Evolutionary conservation across 176 grass and related monocot species (phyloP).

Genomic region (Saccharum spontaneum): DNA sequence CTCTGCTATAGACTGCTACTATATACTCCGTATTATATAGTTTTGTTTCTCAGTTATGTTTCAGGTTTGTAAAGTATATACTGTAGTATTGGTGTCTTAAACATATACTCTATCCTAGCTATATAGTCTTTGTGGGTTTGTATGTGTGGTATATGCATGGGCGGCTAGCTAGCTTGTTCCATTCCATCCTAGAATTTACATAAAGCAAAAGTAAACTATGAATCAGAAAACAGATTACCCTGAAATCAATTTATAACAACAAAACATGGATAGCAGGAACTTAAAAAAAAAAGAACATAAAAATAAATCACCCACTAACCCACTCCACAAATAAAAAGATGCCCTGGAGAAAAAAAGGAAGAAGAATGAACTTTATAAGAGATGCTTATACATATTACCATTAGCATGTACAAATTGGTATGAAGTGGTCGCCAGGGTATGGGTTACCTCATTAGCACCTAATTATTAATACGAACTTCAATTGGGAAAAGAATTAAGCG

Average conservation of each 20-base stretch:
- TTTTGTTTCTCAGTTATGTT: neutral
- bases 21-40: neutral
- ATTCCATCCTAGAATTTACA: neutral
- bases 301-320: neutral
- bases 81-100: neutral
- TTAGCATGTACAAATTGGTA: neutral
- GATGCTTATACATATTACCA: neutral
- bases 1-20: neutral
- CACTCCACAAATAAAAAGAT: neutral
- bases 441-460: neutral
- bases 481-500: neutral
- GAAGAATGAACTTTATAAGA: neutral
- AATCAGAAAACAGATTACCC: neutral
- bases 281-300: no score
- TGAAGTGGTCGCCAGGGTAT: neutral
- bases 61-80: neutral
- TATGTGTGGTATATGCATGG: neutral
- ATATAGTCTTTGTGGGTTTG: neutral
- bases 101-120: neutral
- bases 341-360: neutral
- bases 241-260: neutral
- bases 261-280: neutral
- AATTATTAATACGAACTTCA: slow-evolving; percentile 1
- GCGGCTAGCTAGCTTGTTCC: neutral
- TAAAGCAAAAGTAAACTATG: neutral